Base-by-base conservation (phyloP, 805 yeast genomes). In the Alloascoidea africana region DNA sequence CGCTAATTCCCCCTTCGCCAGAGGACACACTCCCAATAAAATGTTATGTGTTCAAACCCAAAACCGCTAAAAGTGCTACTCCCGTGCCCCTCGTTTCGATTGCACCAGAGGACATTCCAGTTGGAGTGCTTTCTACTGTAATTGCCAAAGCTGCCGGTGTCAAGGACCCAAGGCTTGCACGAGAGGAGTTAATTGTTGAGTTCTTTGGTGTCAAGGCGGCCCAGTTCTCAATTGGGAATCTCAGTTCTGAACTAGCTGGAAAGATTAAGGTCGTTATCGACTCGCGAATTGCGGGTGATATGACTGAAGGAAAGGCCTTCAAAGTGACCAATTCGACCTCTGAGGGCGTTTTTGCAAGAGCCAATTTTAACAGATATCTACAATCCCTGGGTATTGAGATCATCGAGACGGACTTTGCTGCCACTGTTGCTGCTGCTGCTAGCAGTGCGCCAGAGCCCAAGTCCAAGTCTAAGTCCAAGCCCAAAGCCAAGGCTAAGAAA, bases 141-240 rank as follows among this genome's bases (percentile, higher is more conserved):
- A 67, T 84, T 45, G 87, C 94, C 40, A 63, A 66, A 39, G 66
- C 73, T 33, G 79, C 85, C 8, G 66, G 63, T 34, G 81, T 70
- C 38, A 85, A 85, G 59, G 95, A 85, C 42, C 93, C 93, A 45
- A 72, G 95, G 59, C 63, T 85, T 50, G 96, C 95, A 38, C 76
- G 76, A 47, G 87, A 81, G 44, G 94, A 79, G 39, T 65, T 85
- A 47, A 76, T 84, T 36, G 63, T 65, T 43, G 73, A 73, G 48
- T 70, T 78, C 49, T 79, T 80, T 44, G 59, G 62, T 30, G 61
- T 66, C 27, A 42, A 68, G 17, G 68, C 85, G 33, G 70, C 73
- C 51, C 79, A 77, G 53, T 73, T 77, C 44, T 63, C 80, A 16
- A 55, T 74, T 40, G 81, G 78, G 39, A 60, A 62, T 45, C 58